A percentile compares a stretch with the other conserved stretches of the same genome.
Evolutionary conservation across 2,329 filamentous ascomycete species (phyloP).

Genomic region (Aureobasidium pullulans): DNA sequence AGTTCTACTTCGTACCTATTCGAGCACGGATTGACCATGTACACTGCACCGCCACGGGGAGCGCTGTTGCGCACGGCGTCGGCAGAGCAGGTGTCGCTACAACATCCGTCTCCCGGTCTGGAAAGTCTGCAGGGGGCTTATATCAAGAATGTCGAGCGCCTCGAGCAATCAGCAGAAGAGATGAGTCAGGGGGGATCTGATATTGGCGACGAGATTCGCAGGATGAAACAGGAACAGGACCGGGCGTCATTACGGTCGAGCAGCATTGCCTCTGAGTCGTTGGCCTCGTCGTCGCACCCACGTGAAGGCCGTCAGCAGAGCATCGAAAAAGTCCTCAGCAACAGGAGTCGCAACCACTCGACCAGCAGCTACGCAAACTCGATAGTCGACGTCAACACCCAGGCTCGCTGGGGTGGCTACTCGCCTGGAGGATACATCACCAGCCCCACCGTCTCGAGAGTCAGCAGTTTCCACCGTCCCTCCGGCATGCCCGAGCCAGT

Average conservation of each 20-base stretch:
- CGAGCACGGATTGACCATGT: not conserved
- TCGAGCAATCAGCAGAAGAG: conserved; percentile 69
- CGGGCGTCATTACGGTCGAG: conserved; percentile 49
- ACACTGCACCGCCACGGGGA: conserved; percentile 4
- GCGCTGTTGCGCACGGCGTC: conserved; percentile 16
- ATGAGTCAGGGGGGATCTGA: conserved; percentile 65
- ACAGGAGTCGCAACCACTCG: conserved; percentile 33
- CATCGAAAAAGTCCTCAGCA: conserved; percentile 16
- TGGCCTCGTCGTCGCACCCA: not conserved
- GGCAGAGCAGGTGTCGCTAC: conserved; percentile 14
- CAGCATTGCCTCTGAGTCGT: conserved; percentile 9
- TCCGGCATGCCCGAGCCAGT: conserved; percentile 31
- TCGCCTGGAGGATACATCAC: conserved; percentile 61
- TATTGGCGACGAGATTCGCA: conserved; percentile 69
- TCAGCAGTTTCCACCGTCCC: conserved; percentile 14
- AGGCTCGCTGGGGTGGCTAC: conserved; percentile 62
- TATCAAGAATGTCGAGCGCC: conserved; percentile 57
- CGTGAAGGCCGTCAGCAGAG: not conserved
- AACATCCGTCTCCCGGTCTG: conserved; percentile 15
- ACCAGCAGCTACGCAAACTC: conserved; percentile 44
- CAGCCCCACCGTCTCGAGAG: conserved; percentile 53
- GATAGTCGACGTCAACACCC: conserved; percentile 62
- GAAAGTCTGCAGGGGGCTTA: conserved; percentile 13
- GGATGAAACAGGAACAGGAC: conserved; percentile 64
- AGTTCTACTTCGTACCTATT: not conserved